Evolutionary conservation across 345 rosid genomes (phyloP).

Genomic region (Luvunga scandens): DNA sequence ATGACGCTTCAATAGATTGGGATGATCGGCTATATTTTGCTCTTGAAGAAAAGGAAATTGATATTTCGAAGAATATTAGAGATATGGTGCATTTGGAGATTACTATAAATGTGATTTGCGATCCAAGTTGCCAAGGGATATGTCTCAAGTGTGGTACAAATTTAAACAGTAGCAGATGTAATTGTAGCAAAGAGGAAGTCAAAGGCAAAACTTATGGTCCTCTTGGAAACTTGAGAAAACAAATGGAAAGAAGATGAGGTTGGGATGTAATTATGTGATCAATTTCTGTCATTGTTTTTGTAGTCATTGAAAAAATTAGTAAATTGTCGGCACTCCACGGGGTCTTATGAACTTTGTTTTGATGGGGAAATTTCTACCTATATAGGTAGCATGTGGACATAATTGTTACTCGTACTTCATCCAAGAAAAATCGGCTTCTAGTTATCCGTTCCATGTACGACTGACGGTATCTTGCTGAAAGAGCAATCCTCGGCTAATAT

Average conservation of each 20-base stretch:
- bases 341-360: not conserved
- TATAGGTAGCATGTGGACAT: not conserved
- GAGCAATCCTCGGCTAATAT: not conserved
- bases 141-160: conserved; percentile 79
- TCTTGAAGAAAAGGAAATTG: conserved; percentile 58
- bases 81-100: conserved; percentile 83
- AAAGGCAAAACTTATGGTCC: conserved; percentile 57
- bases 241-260: conserved; percentile 46
- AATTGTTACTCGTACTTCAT: not conserved
- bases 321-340: not conserved
- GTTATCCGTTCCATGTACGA: not conserved
- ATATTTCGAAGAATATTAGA: conserved; percentile 78
- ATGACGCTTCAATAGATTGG: conserved; percentile 65
- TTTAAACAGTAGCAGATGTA: conserved; percentile 62
- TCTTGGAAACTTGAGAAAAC: conserved; percentile 58
- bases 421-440: not conserved
- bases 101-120: conserved; percentile 59
- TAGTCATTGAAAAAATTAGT: too few relatives aligned
- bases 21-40: conserved; percentile 83
- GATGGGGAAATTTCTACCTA: not conserved
- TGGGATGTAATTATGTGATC: not conserved
- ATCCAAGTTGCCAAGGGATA: conserved; percentile 70
- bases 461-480: not conserved
- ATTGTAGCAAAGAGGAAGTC: conserved; percentile 44
- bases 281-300: not conserved